phyloP scores from a whole-genome alignment of 2,329 filamentous ascomycete species.

The Xylaria polymorpha region DNA sequence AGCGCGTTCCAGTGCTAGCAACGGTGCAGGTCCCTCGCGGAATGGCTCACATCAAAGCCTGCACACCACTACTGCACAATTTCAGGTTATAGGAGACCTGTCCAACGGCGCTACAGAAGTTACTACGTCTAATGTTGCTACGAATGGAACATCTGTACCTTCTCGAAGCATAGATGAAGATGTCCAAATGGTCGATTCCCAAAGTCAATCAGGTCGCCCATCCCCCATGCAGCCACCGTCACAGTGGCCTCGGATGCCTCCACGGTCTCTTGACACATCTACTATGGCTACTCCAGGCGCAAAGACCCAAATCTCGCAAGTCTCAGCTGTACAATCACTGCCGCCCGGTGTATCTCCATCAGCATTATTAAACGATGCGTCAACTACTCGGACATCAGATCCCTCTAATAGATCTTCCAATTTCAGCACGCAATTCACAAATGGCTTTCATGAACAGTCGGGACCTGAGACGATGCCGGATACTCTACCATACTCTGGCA shows the following conservation, averaged over 20 bases:
- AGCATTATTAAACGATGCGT: conserved; percentile 81
- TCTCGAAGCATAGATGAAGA: conserved; percentile 65
- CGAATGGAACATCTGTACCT: conserved; percentile 67
- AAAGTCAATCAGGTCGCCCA: conserved; percentile 57
- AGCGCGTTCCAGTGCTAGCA: conserved; percentile 63
- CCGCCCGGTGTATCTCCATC: conserved; percentile 69
- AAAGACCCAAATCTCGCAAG: conserved; percentile 72
- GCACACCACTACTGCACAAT: conserved; percentile 60
- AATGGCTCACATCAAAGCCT: conserved; percentile 61
- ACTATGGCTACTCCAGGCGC: conserved; percentile 56
- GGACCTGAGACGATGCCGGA: conserved; percentile 61
- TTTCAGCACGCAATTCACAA: conserved; percentile 78
- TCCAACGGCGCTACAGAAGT: conserved; percentile 67
- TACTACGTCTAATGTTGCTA: conserved; percentile 54
- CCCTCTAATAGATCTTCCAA: conserved; percentile 72
- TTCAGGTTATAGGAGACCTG: conserved; percentile 68
- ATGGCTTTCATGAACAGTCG: conserved; percentile 66
- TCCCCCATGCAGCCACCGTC: conserved; percentile 63
- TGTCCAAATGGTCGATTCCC: conserved; percentile 70
- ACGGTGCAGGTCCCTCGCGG: conserved; percentile 59
- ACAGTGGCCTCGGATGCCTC: conserved; percentile 52
- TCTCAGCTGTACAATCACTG: conserved; percentile 68
- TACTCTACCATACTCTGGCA: conserved; percentile 57
- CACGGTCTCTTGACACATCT: conserved; percentile 51
- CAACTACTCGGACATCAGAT: conserved; percentile 90